Evolutionary conservation across 768 basidiomycete species (phyloP).

Genomic region (Pleurotus sapidus): DNA sequence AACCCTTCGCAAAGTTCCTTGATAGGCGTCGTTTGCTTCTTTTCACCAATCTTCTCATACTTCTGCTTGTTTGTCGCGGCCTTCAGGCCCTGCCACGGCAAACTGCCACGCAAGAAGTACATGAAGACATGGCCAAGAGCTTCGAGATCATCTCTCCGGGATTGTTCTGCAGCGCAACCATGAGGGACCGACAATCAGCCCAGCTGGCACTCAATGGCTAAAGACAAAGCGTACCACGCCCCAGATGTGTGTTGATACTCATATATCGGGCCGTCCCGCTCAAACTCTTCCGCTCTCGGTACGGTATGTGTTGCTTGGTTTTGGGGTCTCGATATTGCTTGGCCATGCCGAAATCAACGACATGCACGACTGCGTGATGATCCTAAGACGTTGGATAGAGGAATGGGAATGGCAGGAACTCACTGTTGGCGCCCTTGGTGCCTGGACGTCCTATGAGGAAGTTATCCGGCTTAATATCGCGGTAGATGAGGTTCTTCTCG

Average conservation of each 20-base stretch:
- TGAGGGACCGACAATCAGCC: neutral
- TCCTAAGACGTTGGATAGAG: slow-evolving; percentile 8
- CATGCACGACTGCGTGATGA: slow-evolving; percentile 67
- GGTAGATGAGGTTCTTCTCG: slow-evolving; percentile 99
- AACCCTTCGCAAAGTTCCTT: slow-evolving; percentile 96
- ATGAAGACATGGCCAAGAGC: slow-evolving; percentile 99
- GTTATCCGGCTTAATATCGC: slow-evolving; percentile 99
- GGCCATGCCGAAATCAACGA: slow-evolving; percentile 99
- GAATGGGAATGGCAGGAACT: slow-evolving; percentile 18
- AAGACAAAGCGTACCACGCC: slow-evolving; percentile 63
- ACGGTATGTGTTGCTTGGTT: slow-evolving; percentile 99
- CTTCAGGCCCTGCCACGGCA: slow-evolving; percentile 99
- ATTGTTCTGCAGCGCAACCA: slow-evolving; percentile 58
- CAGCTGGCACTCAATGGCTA: neutral
- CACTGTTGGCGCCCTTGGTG: slow-evolving; percentile 86
- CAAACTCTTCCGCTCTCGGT: slow-evolving; percentile 95
- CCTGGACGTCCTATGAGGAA: slow-evolving; percentile 94
- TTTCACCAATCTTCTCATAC: slow-evolving; percentile 99
- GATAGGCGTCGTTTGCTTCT: slow-evolving; percentile 98
- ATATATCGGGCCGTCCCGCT: slow-evolving; percentile 98
- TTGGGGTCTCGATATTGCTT: slow-evolving; percentile 99
- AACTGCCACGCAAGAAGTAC: slow-evolving; percentile 95
- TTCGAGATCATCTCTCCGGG: slow-evolving; percentile 94
- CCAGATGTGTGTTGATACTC: slow-evolving; percentile 99
- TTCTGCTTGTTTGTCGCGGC: slow-evolving; percentile 99